These are phyloP conservation scores for Beta lomatogona DNA, from an alignment of 179 eudicot species.

Conservation along the genomic window DNA sequence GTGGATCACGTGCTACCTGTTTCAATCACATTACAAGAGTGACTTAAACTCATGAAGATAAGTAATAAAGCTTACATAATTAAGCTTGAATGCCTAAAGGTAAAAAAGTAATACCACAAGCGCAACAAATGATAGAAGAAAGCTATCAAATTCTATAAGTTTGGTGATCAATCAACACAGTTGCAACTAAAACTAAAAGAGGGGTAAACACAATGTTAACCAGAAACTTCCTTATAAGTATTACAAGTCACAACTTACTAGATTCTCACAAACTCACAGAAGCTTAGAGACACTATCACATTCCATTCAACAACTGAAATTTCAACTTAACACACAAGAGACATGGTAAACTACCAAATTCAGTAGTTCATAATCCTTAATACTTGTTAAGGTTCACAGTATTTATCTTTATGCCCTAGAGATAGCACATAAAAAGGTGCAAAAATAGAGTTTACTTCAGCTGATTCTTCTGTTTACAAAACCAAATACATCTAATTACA, in stretches of 20 bases:
- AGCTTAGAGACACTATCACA: background rate
- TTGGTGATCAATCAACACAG: background rate
- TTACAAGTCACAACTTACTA: background rate
- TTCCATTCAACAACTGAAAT: background rate
- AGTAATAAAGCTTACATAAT: background rate
- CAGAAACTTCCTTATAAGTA: background rate
- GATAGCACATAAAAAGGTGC: background rate
- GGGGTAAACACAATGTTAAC: background rate
- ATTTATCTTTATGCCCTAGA: background rate
- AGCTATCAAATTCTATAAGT: background rate
- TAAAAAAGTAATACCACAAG: background rate
- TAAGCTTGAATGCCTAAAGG: background rate
- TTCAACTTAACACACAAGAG: background rate
- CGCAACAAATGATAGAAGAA: background rate
- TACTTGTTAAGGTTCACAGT: background rate
- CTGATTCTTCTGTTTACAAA: no score
- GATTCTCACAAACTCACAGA: background rate
- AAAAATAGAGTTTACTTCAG: background rate
- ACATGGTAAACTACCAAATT: background rate
- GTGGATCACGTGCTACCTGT: constrained; percentile 87
- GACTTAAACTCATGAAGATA: background rate
- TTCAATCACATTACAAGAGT: constrained; percentile 10
- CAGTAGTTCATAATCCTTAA: background rate
- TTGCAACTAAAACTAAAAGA: background rate
- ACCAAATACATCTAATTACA: no score